Conservation (phyloP, 2,329 filamentous ascomycete genomes). For the Epichloe gansuensis region DNA sequence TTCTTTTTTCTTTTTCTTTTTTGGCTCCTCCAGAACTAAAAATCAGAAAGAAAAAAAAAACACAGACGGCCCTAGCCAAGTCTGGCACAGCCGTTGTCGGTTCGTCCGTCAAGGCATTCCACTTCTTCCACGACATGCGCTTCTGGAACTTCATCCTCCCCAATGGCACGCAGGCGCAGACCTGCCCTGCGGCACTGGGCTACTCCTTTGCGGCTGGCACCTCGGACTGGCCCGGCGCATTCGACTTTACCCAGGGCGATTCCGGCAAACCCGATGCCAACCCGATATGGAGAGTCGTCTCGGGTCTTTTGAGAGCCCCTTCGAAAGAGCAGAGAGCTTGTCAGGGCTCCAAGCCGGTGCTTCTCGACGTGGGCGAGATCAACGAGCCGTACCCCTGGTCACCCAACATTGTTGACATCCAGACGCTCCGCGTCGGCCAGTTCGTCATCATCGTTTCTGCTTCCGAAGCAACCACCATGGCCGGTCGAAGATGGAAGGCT, state of each 20-base stretch:
- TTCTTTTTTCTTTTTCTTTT: too few relatives aligned
- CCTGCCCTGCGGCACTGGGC: constrained; percentile 78
- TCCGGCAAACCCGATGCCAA: constrained; percentile 54
- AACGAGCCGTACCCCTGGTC: constrained; percentile 70
- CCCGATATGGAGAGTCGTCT: constrained; percentile 69
- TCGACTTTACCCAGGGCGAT: constrained; percentile 87
- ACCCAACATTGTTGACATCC: constrained; percentile 83
- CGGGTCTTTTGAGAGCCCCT: constrained; percentile 58
- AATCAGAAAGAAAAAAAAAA: not conserved
- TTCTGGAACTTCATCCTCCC: constrained; percentile 60
- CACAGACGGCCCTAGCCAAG: constrained; percentile 26
- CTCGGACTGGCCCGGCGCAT: constrained; percentile 77
- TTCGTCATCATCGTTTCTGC: constrained; percentile 73
- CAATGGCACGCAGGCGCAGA: constrained; percentile 57
- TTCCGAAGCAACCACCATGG: constrained; percentile 87
- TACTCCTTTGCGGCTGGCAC: constrained; percentile 92
- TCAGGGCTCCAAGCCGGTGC: constrained; percentile 69
- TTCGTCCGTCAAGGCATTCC: constrained; percentile 63
- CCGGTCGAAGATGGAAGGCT: constrained; percentile 72
- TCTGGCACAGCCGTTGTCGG: constrained; percentile 42
- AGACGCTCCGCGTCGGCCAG: constrained; percentile 72
- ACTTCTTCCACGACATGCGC: constrained; percentile 74
- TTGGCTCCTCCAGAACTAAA: too few relatives aligned
- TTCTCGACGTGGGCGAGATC: constrained; percentile 82
- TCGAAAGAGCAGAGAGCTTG: constrained; percentile 58